These are phyloP conservation scores for Beauveria australis DNA, from an alignment of 2,329 filamentous ascomycete genomes.

Conservation along the genomic window DNA sequence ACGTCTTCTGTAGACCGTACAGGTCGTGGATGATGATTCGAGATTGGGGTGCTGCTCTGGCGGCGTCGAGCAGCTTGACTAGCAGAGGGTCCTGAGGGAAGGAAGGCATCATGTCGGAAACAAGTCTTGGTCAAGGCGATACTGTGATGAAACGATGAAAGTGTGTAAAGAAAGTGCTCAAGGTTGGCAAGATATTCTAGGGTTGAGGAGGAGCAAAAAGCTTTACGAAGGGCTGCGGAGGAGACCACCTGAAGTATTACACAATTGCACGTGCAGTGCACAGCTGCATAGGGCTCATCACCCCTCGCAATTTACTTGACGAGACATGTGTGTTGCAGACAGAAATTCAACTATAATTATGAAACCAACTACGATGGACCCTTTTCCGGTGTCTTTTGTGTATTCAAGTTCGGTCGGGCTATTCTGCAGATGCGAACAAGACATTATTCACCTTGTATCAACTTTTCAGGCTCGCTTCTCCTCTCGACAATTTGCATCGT, in stretches of 20 bases:
- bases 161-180: too few species aligned
- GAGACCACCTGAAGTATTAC: neutral
- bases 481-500: neutral
- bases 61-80: slow-evolving; percentile 13
- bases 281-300: neutral
- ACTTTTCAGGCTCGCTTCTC: neutral
- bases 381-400: too few species aligned
- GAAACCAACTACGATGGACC: too few species aligned
- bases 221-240: neutral
- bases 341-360: too few species aligned
- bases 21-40: slow-evolving; percentile 13
- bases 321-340: neutral
- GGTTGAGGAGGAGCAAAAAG: neutral
- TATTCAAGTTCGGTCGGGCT: too few species aligned
- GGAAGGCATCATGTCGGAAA: neutral
- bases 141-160: neutral
- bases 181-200: neutral
- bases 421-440: too few species aligned
- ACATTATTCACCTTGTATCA: neutral
- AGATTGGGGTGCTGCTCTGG: neutral
- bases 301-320: neutral
- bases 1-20: slow-evolving; percentile 16
- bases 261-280: neutral
- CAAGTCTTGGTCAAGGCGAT: neutral
- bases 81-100: slow-evolving; percentile 13